phyloP scores from a whole-genome alignment of 495 filamentous ascomycete species.

The Penicillium malachiteum region DNA sequence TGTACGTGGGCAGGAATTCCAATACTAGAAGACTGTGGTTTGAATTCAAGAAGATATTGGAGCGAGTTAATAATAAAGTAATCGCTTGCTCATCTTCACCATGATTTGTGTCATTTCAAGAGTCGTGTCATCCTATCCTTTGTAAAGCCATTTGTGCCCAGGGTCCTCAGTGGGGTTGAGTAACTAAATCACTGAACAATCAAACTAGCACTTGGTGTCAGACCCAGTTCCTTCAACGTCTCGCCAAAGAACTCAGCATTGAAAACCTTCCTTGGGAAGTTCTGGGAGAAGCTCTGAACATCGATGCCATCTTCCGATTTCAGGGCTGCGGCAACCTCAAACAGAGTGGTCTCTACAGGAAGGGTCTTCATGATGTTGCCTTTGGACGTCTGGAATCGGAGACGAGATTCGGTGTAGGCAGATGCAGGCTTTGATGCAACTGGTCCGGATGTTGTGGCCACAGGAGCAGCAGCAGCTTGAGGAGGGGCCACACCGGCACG shows the following conservation, averaged over 20 bases:
- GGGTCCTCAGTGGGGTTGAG: background rate
- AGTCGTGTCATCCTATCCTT: slow-evolving; percentile 13
- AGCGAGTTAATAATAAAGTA: background rate
- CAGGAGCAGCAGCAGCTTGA: slow-evolving; percentile 37
- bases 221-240: slow-evolving; percentile 86
- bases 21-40: no score
- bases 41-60: no score
- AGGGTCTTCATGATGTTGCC: slow-evolving; percentile 82
- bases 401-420: slow-evolving; percentile 73
- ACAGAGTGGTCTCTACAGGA: slow-evolving; percentile 82
- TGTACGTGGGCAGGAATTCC: no score
- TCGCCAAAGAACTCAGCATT: slow-evolving; percentile 78
- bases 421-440: slow-evolving; percentile 56
- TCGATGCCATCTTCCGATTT: slow-evolving; percentile 60
- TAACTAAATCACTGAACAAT: slow-evolving; percentile 56
- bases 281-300: slow-evolving; percentile 76
- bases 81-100: background rate
- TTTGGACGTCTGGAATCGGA: slow-evolving; percentile 73
- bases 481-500: slow-evolving; percentile 67
- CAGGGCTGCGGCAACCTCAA: slow-evolving; percentile 82
- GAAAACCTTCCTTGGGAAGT: slow-evolving; percentile 84
- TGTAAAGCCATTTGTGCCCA: slow-evolving; percentile 7
- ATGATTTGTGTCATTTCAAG: background rate
- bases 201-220: slow-evolving; percentile 85
- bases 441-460: slow-evolving; percentile 40